A percentile compares a stretch with the other conserved stretches of the same genome.
Evolutionary conservation across 2,329 filamentous ascomycete species (phyloP).

Genomic region (Colletotrichum filicis): DNA sequence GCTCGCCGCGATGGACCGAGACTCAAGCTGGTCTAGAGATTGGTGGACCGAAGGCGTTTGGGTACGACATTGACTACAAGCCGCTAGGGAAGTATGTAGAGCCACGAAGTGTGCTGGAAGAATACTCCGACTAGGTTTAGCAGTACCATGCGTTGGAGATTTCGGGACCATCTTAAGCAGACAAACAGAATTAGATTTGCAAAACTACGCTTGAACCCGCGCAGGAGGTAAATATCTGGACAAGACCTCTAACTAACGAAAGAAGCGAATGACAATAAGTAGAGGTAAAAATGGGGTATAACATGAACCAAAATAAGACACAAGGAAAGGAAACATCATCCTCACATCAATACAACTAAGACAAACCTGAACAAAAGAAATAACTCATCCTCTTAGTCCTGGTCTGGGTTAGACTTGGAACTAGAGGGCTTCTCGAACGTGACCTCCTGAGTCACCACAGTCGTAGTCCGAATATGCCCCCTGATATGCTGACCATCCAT

Average conservation of each 20-base stretch:
- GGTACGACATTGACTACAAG: constrained; percentile 57
- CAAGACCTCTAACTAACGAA: background rate
- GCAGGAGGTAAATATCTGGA: background rate
- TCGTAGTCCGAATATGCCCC: constrained; percentile 37
- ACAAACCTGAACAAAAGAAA: background rate
- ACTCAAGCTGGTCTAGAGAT: constrained; percentile 59
- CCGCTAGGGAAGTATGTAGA: constrained; percentile 62
- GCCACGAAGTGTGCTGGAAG: constrained; percentile 62
- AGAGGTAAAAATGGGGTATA: background rate
- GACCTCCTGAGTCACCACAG: constrained; percentile 39
- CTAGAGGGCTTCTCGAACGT: background rate
- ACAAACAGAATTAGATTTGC: background rate
- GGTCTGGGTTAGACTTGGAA: background rate
- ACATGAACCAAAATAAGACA: background rate
- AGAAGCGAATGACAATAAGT: background rate
- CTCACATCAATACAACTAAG: background rate
- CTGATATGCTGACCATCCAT: background rate
- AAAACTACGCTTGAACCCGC: background rate
- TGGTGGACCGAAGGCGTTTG: constrained; percentile 52
- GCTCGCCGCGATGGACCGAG: constrained; percentile 64
- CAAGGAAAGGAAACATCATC: background rate
- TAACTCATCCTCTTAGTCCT: background rate
- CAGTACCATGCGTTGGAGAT: rapidly evolving
- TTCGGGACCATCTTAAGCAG: background rate
- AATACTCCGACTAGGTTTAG: constrained; percentile 12